These are phyloP conservation scores for Oldenlandia corymbosa DNA, from an alignment of 257 asterid genomes.

Conservation along the genomic window DNA sequence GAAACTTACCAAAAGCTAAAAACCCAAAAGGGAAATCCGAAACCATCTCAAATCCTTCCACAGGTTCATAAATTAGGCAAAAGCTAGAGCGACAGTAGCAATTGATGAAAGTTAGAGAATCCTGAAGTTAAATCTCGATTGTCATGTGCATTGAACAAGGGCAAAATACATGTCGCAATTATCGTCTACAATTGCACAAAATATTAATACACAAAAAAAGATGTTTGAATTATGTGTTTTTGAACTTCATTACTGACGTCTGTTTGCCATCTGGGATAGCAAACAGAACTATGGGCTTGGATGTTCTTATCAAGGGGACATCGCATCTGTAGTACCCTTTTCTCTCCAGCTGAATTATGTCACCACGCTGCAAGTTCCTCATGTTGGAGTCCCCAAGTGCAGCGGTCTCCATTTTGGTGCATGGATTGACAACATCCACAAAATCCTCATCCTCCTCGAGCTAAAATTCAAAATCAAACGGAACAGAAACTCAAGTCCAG, in stretches of 20 bases:
- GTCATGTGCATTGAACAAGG: not conserved
- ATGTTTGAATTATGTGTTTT: not conserved
- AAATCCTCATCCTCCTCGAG: conserved; percentile 91
- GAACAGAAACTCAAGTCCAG: conserved; percentile 4
- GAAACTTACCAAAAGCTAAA: too few species aligned
- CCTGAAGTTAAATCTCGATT: not conserved
- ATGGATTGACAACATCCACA: conserved; percentile 64
- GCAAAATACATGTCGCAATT: not conserved
- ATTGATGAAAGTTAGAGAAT: not conserved
- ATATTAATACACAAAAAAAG: not conserved
- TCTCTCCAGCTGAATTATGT: conserved; percentile 79
- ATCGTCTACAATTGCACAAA: not conserved
- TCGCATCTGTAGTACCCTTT: conserved; percentile 92
- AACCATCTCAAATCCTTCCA: not conserved
- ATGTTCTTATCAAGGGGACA: conserved; percentile 56
- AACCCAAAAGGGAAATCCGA: too few species aligned
- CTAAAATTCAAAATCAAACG: conserved; percentile 34
- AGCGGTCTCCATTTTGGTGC: conserved; percentile 56
- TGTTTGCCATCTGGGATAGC: conserved; percentile 93
- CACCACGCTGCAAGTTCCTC: conserved; percentile 82
- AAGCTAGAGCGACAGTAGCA: too few species aligned
- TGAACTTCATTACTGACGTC: conserved; percentile 52
- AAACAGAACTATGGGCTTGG: conserved; percentile 62
- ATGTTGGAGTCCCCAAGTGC: conserved; percentile 84
- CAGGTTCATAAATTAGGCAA: not conserved